Evolutionary conservation across 2,329 filamentous ascomycete species (phyloP), one percentile per base, ranked within the genome.

Genomic region (Nannizziopsis barbatae): DNA sequence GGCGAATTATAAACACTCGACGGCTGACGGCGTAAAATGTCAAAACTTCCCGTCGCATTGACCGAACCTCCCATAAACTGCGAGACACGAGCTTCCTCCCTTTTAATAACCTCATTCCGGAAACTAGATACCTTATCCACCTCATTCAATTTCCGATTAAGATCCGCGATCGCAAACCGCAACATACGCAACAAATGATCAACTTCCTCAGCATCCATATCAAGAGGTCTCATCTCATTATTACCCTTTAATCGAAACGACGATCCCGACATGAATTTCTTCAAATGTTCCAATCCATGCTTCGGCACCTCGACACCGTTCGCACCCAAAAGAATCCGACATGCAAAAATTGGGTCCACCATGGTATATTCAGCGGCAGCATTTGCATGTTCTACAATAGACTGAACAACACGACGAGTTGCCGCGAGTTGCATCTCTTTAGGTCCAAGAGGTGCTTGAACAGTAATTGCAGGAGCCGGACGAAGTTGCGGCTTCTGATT

Each of bases 311-410:
- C 62, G 10, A 65, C 66, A 50, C 64, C 65, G 61, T 65, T 64
- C 30, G 66, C 64, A 3, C 66, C 67, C 54, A 70, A 52, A 40
- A 70, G 58, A 27, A 65, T 65, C 50, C 69, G 65, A 41, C 68
- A 65, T 45, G 68, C 66, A 60, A 69, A 58, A 56, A 69, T 65
- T 42, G 67, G 63, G 51, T 65, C 62, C 50, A 68, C 66, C 52
- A 70, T 69, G 40, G 58, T 67, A 52, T 69, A 69, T 39, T 66
- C 66, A 49, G 66, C 66, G 49, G 67, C 66, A 20, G 66, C 60
- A 59, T 70, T 70, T 57, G 66, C 65, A 61, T 69, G 67, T 51
- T 70, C 66, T 56, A 65, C 68, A 50, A 70, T 70, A 51, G 69
- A 66, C 41, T 61, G 63, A 52, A 70, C 55, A 32, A 66, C 64